These are phyloP conservation scores for Mycena galopus DNA, from an alignment of 768 basidiomycete species.

Conservation along the genomic window DNA sequence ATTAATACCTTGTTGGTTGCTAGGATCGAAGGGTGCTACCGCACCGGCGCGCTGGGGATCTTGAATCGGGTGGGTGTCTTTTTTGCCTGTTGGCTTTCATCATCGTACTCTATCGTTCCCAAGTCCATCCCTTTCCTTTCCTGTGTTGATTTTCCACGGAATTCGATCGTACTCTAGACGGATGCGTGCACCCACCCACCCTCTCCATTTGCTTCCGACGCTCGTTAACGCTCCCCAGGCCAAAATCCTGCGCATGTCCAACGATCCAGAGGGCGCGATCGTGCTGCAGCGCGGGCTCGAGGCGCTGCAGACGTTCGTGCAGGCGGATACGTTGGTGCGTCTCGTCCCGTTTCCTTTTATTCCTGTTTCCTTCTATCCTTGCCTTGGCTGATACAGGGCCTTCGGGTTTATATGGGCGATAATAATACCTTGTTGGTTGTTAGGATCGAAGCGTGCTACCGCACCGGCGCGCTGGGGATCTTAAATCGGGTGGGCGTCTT, in stretches of 20 bases:
- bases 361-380: not conserved
- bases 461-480: constrained; percentile 71
- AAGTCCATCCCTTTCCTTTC: too few species aligned
- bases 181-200: too few species aligned
- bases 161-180: too few species aligned
- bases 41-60: constrained; percentile 67
- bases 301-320: constrained; percentile 67
- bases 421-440: not conserved
- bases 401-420: too few species aligned
- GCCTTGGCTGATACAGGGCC: not conserved
- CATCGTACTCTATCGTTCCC: too few species aligned
- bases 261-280: constrained; percentile 76
- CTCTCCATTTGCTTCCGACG: too few species aligned
- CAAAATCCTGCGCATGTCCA: constrained; percentile 75
- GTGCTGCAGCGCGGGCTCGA: constrained; percentile 69
- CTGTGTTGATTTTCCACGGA: too few species aligned
- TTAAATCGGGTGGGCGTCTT: constrained; percentile 60
- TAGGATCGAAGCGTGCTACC: too few species aligned
- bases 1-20: not conserved
- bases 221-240: constrained; percentile 53
- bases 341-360: not conserved
- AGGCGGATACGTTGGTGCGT: constrained; percentile 79
- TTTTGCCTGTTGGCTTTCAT: too few species aligned
- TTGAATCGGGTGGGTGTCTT: constrained; percentile 60
- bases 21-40: constrained; percentile 59